Percentiles rank a stretch among this genome's conserved stretches.
Conservation (phyloP, 2,329 filamentous ascomycete genomes). For the Capronia epimyces region DNA sequence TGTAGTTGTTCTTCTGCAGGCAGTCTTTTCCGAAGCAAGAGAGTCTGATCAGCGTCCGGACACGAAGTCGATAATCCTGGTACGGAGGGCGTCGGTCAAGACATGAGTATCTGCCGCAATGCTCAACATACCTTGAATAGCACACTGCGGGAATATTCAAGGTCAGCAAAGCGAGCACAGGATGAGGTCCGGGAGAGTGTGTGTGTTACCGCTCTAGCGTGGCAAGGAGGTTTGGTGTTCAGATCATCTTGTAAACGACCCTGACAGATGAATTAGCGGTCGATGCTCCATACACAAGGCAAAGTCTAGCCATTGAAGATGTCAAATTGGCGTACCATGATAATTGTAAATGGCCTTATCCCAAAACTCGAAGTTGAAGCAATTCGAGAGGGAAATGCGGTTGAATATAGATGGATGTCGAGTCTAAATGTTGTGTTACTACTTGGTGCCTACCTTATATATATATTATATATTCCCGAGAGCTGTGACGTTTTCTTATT, state of each 20-base stretch:
- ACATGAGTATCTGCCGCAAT: slow-evolving; percentile 2
- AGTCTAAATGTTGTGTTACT: too few relatives aligned
- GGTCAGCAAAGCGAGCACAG: neutral
- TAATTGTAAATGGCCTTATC: neutral
- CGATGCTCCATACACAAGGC: neutral
- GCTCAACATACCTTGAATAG: slow-evolving; percentile 67
- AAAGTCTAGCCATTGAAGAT: too few relatives aligned
- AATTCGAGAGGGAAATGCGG: too few relatives aligned
- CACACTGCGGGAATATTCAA: slow-evolving; percentile 55
- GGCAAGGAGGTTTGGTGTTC: slow-evolving; percentile 71
- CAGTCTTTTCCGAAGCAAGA: slow-evolving; percentile 55
- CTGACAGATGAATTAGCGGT: slow-evolving; percentile 1
- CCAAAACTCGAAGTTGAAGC: too few relatives aligned
- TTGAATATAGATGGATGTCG: too few relatives aligned
- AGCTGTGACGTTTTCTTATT: neutral
- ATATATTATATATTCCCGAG: too few relatives aligned
- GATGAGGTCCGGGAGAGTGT: neutral
- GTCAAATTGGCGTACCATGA: neutral
- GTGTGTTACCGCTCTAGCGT: slow-evolving; percentile 64
- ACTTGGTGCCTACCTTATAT: too few relatives aligned
- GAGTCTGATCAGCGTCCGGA: neutral
- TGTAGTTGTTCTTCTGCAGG: slow-evolving; percentile 73
- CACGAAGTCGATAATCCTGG: neutral
- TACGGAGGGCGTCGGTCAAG: too few relatives aligned
- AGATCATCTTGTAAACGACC: slow-evolving; percentile 60